Evolutionary conservation across 202 grass and related monocot species (phyloP), one percentile per base, ranked within the genome.

Genomic region (Panicum hallii): DNA sequence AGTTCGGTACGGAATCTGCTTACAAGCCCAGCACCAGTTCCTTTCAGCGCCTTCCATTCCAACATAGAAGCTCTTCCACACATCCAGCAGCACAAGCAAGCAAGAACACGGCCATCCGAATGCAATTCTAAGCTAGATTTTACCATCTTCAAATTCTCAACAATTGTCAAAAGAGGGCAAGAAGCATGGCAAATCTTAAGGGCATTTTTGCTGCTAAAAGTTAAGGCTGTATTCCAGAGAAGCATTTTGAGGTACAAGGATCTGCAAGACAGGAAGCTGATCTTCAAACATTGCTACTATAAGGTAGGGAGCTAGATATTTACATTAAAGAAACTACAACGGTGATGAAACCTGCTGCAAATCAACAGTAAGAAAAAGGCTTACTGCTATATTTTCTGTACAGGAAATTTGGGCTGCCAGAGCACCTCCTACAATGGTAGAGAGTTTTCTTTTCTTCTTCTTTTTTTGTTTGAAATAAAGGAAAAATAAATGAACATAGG

Each of bases 301-400:
- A 63, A 79, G 65, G 44, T 75, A 76, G 48, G 65, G 66, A 12
- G 47, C 76, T 84, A 87, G 63, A 55, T 90, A 90, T 90, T 90
- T 87, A 87, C 85, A 90, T 5, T 32, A 56, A 53, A 67, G 74
- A 86, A 80, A 53, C 69, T 84, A 84, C 70, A 55, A 50, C 63
- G 28, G 23, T 46, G 45, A 70, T 46, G 34, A 70, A 67, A 83
- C n/a, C 60, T 45, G 74, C 50, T 60, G 42, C 22, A 43, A 58
- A 83, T 87, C 69, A 70, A 63, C 45, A 84, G 56, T n/a, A 77
- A 67, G 84, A 72, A 67, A 67, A 54, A 64, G 1, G 45, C 46
- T 69, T 84, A 70, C 74, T 80, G 80, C 75, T 90, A 83, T 90
- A 75, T 48, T 83, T 48, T 87, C 79, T 90, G 76, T 77, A 90